A percentile compares a stretch with the other conserved stretches of the same genome.
phyloP scores from a whole-genome alignment of 371 early-diverging fungal species.

The Mortierella sp. region DNA sequence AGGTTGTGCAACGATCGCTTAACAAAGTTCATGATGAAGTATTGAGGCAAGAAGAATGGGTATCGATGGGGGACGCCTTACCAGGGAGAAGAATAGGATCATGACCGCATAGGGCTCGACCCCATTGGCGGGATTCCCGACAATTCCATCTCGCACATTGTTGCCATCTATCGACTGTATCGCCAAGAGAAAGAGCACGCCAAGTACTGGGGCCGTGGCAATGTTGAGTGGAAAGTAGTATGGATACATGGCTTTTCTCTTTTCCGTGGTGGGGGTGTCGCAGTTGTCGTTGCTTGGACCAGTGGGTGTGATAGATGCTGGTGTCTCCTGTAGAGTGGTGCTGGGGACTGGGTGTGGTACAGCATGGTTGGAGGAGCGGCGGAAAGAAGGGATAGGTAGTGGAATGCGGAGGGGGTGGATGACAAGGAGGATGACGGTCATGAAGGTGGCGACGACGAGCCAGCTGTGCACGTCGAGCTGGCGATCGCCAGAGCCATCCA shows the following conservation, averaged over 20 bases:
- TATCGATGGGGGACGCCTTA: too few species aligned
- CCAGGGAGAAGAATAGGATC: slow-evolving; percentile 80
- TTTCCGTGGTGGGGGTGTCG: not conserved
- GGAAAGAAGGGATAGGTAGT: slow-evolving; percentile 34
- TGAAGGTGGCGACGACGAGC: slow-evolving; percentile 64
- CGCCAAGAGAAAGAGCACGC: slow-evolving; percentile 70
- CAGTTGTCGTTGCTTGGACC: not conserved
- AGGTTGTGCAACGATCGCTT: too few species aligned
- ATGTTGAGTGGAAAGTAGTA: slow-evolving; percentile 63
- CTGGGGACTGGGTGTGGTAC: not conserved
- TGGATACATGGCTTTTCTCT: slow-evolving; percentile 9
- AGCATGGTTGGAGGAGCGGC: too few species aligned
- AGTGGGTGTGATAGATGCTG: not conserved
- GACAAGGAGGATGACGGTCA: slow-evolving; percentile 61
- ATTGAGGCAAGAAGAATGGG: too few species aligned
- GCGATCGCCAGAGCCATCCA: not conserved
- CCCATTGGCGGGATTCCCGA: slow-evolving; percentile 64
- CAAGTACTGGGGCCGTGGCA: slow-evolving; percentile 75
- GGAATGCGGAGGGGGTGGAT: slow-evolving; percentile 63
- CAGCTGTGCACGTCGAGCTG: slow-evolving; percentile 59
- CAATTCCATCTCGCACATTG: slow-evolving; percentile 68
- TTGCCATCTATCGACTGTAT: slow-evolving; percentile 60
- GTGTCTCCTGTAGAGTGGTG: not conserved
- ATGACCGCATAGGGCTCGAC: slow-evolving; percentile 83
- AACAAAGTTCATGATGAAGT: too few species aligned